A percentile compares a stretch with the other conserved stretches of the same genome.
phyloP scores from a whole-genome alignment of 805 yeast species.

The Yamadazyma sp. region DNA sequence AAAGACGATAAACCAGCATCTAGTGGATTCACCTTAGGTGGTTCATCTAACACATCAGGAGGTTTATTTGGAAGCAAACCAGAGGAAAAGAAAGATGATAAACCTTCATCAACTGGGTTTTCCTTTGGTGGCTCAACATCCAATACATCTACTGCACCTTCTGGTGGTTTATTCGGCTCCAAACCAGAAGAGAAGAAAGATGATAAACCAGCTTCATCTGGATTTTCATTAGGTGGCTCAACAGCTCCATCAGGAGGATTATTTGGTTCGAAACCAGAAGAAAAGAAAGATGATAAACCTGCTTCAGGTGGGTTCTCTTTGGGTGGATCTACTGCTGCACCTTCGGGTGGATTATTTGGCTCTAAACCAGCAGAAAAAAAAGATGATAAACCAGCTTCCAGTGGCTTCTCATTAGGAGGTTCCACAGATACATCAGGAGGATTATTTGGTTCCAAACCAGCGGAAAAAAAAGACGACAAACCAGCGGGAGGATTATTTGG shows the following conservation, averaged over 20 bases:
- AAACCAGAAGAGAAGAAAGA: constrained; percentile 17
- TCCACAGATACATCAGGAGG: constrained; percentile 6
- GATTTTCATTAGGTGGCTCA: constrained; percentile 10
- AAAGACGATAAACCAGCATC: constrained; percentile 12
- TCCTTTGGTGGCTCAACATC: constrained; percentile 9
- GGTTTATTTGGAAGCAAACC: constrained; percentile 22
- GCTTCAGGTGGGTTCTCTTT: constrained; percentile 12
- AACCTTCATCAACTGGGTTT: constrained; percentile 12
- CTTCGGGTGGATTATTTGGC: constrained; percentile 21
- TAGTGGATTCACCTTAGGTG: constrained; percentile 20
- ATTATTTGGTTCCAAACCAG: constrained; percentile 10
- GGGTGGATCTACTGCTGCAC: constrained; percentile 2
- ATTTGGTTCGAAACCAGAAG: constrained; percentile 19
- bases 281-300: constrained; percentile 16
- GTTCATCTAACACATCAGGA: background rate
- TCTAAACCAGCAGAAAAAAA: constrained; percentile 22
- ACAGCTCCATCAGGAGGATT: constrained; percentile 9
- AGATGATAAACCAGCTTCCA: constrained; percentile 19
- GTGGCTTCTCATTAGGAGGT: background rate
- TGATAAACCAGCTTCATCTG: constrained; percentile 16
- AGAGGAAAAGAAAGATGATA: constrained; percentile 20
- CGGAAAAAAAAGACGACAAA: constrained; percentile 13
- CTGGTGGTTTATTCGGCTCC: constrained; percentile 7
- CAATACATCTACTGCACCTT: background rate
- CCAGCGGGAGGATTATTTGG: constrained; percentile 12